Evolutionary conservation across 805 yeast genomes (phyloP).

Genomic region (Naumovozyma castellii): DNA sequence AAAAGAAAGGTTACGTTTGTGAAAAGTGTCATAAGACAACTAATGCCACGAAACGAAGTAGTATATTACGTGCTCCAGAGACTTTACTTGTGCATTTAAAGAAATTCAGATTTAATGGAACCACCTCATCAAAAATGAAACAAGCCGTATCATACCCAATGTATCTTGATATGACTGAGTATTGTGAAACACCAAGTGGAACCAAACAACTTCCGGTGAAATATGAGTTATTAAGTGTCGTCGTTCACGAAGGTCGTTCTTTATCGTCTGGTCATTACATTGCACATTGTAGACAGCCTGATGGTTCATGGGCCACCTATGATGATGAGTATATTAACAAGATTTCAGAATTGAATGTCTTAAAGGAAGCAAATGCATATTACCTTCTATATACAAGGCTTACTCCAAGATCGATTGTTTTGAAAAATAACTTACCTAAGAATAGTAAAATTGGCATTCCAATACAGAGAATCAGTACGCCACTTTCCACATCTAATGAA

Average conservation of each 20-base stretch:
- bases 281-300: conserved; percentile 86
- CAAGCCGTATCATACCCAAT: conserved; percentile 77
- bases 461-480: not conserved
- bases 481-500: not conserved
- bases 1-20: conserved; percentile 75
- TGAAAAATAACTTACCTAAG: conserved; percentile 6
- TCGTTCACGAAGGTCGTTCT: conserved; percentile 91
- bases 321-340: conserved; percentile 84
- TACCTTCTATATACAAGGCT: conserved; percentile 75
- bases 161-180: conserved; percentile 62
- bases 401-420: conserved; percentile 42
- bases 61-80: conserved; percentile 79
- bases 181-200: conserved; percentile 31
- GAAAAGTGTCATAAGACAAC: conserved; percentile 75
- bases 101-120: conserved; percentile 81
- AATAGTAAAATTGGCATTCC: conserved; percentile 14
- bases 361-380: conserved; percentile 83
- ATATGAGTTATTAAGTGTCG: conserved; percentile 72
- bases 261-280: conserved; percentile 89
- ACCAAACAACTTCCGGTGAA: conserved; percentile 33
- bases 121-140: conserved; percentile 72
- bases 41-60: conserved; percentile 64
- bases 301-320: conserved; percentile 85
- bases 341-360: conserved; percentile 61
- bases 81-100: conserved; percentile 79